These are phyloP conservation scores for Kockiozyma suomiensis DNA, from an alignment of 805 yeast genomes.

Conservation along the genomic window DNA sequence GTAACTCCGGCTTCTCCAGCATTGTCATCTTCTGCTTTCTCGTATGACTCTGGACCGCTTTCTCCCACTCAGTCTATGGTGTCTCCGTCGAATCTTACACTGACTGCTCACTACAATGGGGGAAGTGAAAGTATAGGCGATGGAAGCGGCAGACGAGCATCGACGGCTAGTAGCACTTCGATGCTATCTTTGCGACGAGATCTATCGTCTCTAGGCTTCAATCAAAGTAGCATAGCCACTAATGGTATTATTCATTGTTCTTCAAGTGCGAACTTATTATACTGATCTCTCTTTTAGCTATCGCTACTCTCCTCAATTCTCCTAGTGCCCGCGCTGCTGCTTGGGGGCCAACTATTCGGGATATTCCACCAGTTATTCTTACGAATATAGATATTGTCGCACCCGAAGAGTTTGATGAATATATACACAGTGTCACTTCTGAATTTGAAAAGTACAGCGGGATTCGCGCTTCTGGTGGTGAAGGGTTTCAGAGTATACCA, in stretches of 20 bases:
- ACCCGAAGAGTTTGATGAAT: slow-evolving; percentile 49
- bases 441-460: slow-evolving; percentile 46
- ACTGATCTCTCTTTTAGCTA: slow-evolving; percentile 15
- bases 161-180: slow-evolving; percentile 9
- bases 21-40: slow-evolving; percentile 9
- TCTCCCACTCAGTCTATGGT: slow-evolving; percentile 16
- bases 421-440: slow-evolving; percentile 48
- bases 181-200: slow-evolving; percentile 26
- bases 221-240: slow-evolving; percentile 36
- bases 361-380: slow-evolving; percentile 80
- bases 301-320: slow-evolving; percentile 29
- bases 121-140: slow-evolving; percentile 10
- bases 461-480: slow-evolving; percentile 3
- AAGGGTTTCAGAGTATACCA: not conserved
- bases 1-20: slow-evolving; percentile 9
- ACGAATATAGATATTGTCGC: slow-evolving; percentile 54
- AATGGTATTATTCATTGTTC: slow-evolving; percentile 32
- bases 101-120: slow-evolving; percentile 5
- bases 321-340: slow-evolving; percentile 10
- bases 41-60: slow-evolving; percentile 14
- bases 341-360: slow-evolving; percentile 67
- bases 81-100: slow-evolving; percentile 18
- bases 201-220: slow-evolving; percentile 24
- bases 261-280: not conserved
- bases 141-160: slow-evolving; percentile 8